phyloP scores from a whole-genome alignment of 441 rosid genomes.

The Populus trichocarpa region DNA sequence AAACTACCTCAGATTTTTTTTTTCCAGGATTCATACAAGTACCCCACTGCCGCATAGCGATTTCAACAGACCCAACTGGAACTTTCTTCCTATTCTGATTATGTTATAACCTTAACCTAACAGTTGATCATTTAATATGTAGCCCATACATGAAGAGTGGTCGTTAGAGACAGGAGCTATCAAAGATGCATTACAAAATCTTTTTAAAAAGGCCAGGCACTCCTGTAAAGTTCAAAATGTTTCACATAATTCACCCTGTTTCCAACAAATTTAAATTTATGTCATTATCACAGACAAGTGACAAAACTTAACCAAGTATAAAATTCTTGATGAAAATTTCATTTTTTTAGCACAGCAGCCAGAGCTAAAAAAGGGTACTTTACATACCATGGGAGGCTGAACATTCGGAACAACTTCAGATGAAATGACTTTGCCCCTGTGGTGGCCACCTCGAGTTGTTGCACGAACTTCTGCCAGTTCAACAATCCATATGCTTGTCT shows the following conservation, averaged over 20 bases:
- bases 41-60: background rate
- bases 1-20: background rate
- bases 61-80: background rate
- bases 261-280: background rate
- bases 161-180: background rate
- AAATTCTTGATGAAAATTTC: background rate
- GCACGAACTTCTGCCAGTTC: slow-evolving; percentile 87
- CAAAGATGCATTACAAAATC: background rate
- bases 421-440: slow-evolving; percentile 80
- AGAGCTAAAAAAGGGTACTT: background rate
- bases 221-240: background rate
- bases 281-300: background rate
- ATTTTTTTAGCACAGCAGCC: background rate
- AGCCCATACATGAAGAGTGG: background rate
- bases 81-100: background rate
- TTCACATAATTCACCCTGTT: background rate
- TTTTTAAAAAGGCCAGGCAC: background rate
- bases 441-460: slow-evolving; percentile 79
- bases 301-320: background rate
- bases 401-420: slow-evolving; percentile 72
- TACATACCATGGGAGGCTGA: slow-evolving; percentile 79
- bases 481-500: slow-evolving; percentile 75
- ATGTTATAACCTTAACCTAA: background rate
- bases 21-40: background rate
- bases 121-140: background rate